These are phyloP conservation scores for Malbranchea zuffiana DNA, from an alignment of 2,329 filamentous ascomycete genomes.

Conservation along the genomic window DNA sequence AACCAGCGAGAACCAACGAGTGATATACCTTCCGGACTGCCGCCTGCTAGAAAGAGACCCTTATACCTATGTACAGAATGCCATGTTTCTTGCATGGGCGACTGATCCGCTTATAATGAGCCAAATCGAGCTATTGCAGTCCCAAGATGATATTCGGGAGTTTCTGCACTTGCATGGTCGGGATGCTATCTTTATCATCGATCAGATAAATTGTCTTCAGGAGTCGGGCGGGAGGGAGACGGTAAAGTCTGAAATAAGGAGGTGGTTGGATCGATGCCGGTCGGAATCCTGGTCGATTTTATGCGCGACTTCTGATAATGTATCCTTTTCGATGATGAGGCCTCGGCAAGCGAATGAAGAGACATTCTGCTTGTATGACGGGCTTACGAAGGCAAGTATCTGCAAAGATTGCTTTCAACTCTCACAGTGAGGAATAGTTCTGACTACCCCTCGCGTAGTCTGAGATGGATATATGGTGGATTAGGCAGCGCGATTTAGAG, in stretches of 20 bases:
- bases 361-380: neutral
- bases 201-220: constrained; percentile 1
- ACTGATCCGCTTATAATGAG: neutral
- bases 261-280: no score
- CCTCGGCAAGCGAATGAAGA: neutral
- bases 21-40: constrained; percentile 5
- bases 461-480: constrained; percentile 2
- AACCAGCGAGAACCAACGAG: neutral
- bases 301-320: neutral
- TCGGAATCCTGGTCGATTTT: neutral
- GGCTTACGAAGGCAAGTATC: constrained; percentile 1
- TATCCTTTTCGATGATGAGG: neutral
- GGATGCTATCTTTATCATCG: neutral
- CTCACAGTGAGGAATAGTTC: neutral
- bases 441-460: neutral
- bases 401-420: neutral
- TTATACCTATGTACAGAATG: neutral
- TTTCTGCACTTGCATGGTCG: neutral
- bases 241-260: no score
- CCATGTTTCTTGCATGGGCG: constrained; percentile 5
- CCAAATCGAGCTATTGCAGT: neutral
- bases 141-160: neutral
- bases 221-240: no score
- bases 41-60: neutral
- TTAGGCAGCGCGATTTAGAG: neutral